A percentile compares a stretch with the other conserved stretches of the same genome.
Evolutionary conservation across 1,139 yeast genomes (phyloP).

Genomic region (Casaregolazyma lundiana): DNA sequence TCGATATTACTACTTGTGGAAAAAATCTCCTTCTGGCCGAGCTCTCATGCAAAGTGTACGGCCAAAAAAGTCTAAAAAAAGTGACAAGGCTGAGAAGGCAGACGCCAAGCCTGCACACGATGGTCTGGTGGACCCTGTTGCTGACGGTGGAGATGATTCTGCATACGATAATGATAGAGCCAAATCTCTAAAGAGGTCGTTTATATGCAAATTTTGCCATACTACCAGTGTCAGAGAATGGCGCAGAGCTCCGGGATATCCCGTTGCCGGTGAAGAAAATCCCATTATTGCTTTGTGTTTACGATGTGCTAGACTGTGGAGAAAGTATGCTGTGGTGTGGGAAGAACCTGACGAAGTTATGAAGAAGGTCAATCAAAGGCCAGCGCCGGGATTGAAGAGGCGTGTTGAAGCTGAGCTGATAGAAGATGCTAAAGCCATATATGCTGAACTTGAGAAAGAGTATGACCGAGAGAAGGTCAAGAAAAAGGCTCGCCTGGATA

Average conservation of each 20-base stretch:
- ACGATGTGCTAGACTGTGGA: constrained; percentile 88
- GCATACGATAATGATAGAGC: constrained; percentile 56
- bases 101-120: constrained; percentile 29
- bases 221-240: constrained; percentile 55
- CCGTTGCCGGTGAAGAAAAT: constrained; percentile 37
- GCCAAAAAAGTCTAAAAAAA: constrained; percentile 54
- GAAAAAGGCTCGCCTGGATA: constrained; percentile 20
- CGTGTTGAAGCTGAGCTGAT: constrained; percentile 68
- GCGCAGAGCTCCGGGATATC: constrained; percentile 66
- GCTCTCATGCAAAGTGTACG: constrained; percentile 78
- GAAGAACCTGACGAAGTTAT: constrained; percentile 69
- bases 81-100: too few relatives aligned
- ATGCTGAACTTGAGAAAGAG: constrained; percentile 44
- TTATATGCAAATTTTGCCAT: constrained; percentile 63
- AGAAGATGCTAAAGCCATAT: constrained; percentile 57
- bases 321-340: constrained; percentile 89
- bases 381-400: constrained; percentile 52
- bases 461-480: constrained; percentile 19
- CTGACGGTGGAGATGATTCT: constrained; percentile 68
- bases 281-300: constrained; percentile 60
- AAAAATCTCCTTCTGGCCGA: constrained; percentile 73
- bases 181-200: constrained; percentile 33
- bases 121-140: constrained; percentile 45
- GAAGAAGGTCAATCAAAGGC: constrained; percentile 44
- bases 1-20: constrained; percentile 85